Base-by-base conservation (phyloP, 352 stramenopile species). In the Phytophthora fragariae region DNA sequence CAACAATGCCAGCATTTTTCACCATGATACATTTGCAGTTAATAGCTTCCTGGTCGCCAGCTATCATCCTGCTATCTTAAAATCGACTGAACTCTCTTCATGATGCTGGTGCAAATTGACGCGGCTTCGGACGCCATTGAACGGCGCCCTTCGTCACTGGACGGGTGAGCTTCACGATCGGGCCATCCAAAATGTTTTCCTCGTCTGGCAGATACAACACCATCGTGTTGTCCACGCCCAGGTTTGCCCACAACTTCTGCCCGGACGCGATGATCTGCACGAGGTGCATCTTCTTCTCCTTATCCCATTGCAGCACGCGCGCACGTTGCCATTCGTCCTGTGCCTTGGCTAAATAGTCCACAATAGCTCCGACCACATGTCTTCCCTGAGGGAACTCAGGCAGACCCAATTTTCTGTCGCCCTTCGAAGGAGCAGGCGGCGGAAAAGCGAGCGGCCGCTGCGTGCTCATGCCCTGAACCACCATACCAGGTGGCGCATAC, bases 41-140 rank as follows among this genome's bases (percentile, higher is more conserved):
- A 56, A 46, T 44, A 41, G 35, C 35, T 10, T 41, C 10, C 35
- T 41, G 35, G 35, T 54, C 35, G 56, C 19, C 58, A 39, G 21
- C 24, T 76, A 41, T 41, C 14, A 53, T 37, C 24, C 37, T 71
- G 53, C 57, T 55, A 37, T 63, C 59, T 56, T 70, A 70, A 47
- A 10, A 41, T 35, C 5, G 47, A 54, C 47, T 54, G 19, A 5
- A 31, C 11, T 49, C 15, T 53, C 14, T 63, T 82, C 55, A 82
- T 46, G 64, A 63, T 62, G 62, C 41, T 58, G 61, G 31, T 52
- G 82, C 79, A 66, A 96, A 96, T 59, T 79, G 78, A 46, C 84
- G 82, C 8, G 87, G 86, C 71, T 91, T 92, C 10, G 89, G 89
- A 24, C 84, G 88, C 88, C 88, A 96, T 54, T 93, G 80, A 37